Base-by-base conservation (phyloP, 371 early-diverging fungal species). In the Capillidium heterosporum region DNA sequence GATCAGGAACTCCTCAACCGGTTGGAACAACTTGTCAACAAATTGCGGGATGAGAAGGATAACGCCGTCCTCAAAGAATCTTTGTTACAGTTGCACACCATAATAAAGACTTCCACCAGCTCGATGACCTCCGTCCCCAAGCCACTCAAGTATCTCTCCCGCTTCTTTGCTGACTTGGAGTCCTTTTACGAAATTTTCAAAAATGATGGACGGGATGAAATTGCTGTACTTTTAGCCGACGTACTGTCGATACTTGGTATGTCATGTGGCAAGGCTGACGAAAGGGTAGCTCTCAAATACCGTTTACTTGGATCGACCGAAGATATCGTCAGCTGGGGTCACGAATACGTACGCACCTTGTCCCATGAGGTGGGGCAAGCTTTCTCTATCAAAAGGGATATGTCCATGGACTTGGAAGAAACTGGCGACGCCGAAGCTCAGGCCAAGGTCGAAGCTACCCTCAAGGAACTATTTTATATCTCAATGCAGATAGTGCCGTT, bases 51-150 rank as follows among this genome's bases (percentile, higher is more conserved):
- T 82, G 91, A 88, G 63, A 58, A 73, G 26, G 77, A 89, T 44
- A 69, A 63, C 43, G 69, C 76, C 28, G 77, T 92, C 43, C 80
- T 93, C 68, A 77, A 78, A 59, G 82, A 90, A 32, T 77, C 95
- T 15, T 76, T 96, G 58, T 91, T 93, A 62, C 78, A 80, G 48
- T 70, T 97, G 39, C 81, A 86, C 60, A 86, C 85, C 17, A 63
- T 86, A 41, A 91, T 97, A 65, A 85, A 89, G 58, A 90, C 93
- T 21, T 84, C 94, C 3, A 90, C 95, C 0, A 85, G 84, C 58
- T 95, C 98, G 39, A 95, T 97, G 96, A 95, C 98, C 2, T 88
- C 95, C 23, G 98, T 96, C 5, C 96, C 98, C 26, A 97, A 97
- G 65, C 95, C 96, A 10, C 77, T 97, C 60, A 97, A 97, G 71